Conservation (phyloP, 345 rosid species). For the Gossypium herbaceum region DNA sequence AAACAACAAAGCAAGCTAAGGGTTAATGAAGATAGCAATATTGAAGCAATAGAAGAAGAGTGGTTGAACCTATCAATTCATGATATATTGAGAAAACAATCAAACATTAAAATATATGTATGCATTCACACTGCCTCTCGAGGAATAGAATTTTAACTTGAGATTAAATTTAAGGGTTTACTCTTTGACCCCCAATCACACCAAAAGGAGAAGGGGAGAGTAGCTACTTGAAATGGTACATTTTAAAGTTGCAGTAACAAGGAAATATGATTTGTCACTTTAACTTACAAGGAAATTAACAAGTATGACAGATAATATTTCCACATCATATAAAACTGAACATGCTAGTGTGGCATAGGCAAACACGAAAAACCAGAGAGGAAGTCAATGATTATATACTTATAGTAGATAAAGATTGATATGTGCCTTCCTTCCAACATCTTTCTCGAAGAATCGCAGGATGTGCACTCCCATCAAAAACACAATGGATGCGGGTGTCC, state of each 20-base stretch:
- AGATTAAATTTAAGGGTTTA: not conserved
- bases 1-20: slow-evolving; percentile 16
- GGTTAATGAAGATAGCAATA: slow-evolving; percentile 16
- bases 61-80: slow-evolving; percentile 41
- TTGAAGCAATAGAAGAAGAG: slow-evolving; percentile 26
- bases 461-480: slow-evolving; percentile 37
- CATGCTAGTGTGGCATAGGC: not conserved
- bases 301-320: not conserved
- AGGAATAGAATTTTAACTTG: not conserved
- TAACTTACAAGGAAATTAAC: not conserved
- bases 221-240: not conserved
- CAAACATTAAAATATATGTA: not conserved
- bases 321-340: not conserved
- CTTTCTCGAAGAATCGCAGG: slow-evolving; percentile 69
- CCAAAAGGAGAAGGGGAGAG: not conserved
- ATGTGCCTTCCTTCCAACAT: slow-evolving; percentile 90
- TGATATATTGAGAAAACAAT: not conserved
- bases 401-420: slow-evolving; percentile 65
- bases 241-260: not conserved
- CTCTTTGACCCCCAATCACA: not conserved
- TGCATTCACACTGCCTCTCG: not conserved
- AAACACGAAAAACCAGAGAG: not conserved
- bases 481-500: slow-evolving; percentile 78
- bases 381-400: slow-evolving; percentile 25
- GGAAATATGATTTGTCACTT: not conserved